phyloP scores from a whole-genome alignment of 2,329 filamentous ascomycete genomes.

The Penicillium nordicum region DNA sequence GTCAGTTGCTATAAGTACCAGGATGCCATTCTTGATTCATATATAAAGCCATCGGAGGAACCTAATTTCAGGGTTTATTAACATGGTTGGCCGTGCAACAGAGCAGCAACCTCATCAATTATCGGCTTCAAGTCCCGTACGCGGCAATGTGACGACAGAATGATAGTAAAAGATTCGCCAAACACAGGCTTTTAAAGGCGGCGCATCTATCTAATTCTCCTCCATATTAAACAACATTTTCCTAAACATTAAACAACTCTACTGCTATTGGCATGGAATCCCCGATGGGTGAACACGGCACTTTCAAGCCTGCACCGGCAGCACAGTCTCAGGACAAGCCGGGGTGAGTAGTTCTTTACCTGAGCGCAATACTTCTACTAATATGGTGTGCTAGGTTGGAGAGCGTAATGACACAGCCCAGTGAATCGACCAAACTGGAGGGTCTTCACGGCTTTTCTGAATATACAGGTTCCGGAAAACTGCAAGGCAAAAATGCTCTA shows the following conservation, averaged over 20 bases:
- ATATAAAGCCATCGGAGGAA: not conserved
- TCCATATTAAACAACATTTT: too few species aligned
- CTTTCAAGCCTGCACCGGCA: conserved; percentile 22
- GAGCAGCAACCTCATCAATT: not conserved
- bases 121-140: conserved; percentile 1
- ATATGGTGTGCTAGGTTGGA: conserved; percentile 5
- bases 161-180: conserved; percentile 7
- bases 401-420: conserved; percentile 27
- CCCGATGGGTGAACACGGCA: conserved; percentile 22
- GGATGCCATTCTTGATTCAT: not conserved
- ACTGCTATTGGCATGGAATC: conserved; percentile 19
- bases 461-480: conserved; percentile 48
- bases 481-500: conserved; percentile 51
- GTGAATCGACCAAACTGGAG: conserved; percentile 37
- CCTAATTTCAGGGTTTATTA: not conserved
- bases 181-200: not conserved
- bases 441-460: conserved; percentile 27
- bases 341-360: conserved; percentile 18
- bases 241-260: too few species aligned
- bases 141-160: conserved; percentile 26
- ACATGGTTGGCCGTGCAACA: conserved; percentile 1
- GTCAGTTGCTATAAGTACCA: not conserved
- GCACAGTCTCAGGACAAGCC: conserved; percentile 28
- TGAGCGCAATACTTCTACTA: not conserved
- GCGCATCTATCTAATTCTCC: not conserved